Conservation (phyloP, 495 filamentous ascomycete genomes). For the Penicillium manginii region DNA sequence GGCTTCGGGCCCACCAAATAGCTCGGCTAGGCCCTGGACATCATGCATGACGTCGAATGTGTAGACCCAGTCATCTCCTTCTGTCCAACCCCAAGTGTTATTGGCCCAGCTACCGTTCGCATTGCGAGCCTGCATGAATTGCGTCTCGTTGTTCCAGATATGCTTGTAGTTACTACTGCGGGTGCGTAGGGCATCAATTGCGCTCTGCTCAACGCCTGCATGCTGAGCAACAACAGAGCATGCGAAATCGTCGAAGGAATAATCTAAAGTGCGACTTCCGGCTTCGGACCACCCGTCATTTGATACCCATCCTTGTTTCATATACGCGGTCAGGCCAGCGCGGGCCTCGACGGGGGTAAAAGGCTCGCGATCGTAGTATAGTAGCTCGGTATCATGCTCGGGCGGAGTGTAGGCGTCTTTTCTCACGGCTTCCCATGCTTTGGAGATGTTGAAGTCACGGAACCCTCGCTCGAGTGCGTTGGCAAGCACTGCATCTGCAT, state of each 20-base stretch:
- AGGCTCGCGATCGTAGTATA: constrained; percentile 35
- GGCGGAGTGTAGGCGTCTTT: constrained; percentile 32
- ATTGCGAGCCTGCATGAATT: constrained; percentile 36
- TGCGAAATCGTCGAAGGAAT: constrained; percentile 32
- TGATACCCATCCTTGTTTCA: constrained; percentile 32
- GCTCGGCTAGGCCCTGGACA: constrained; percentile 20
- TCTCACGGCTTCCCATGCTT: constrained; percentile 28
- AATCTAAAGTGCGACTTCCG: constrained; percentile 32
- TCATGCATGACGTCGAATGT: constrained; percentile 37
- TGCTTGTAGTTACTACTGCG: constrained; percentile 27
- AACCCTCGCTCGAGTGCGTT: constrained; percentile 34
- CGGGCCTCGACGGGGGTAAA: constrained; percentile 28
- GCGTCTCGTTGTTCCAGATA: constrained; percentile 33
- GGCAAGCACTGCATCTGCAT: constrained; percentile 31
- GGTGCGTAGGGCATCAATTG: constrained; percentile 11
- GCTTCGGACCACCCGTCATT: constrained; percentile 35
- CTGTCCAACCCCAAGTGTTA: constrained; percentile 31
- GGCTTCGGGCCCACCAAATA: constrained; percentile 25
- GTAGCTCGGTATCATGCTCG: constrained; percentile 20
- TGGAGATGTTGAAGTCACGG: constrained; percentile 21
- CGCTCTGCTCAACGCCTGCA: constrained; percentile 12
- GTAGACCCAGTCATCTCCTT: constrained; percentile 36
- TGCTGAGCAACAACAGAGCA: constrained; percentile 27
- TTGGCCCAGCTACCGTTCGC: constrained; percentile 31
- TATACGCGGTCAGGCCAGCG: constrained; percentile 31